A percentile compares a stretch with the other conserved stretches of the same genome.
Evolutionary conservation across 768 basidiomycete genomes (phyloP).

Genomic region (Tubosaeta sp.): DNA sequence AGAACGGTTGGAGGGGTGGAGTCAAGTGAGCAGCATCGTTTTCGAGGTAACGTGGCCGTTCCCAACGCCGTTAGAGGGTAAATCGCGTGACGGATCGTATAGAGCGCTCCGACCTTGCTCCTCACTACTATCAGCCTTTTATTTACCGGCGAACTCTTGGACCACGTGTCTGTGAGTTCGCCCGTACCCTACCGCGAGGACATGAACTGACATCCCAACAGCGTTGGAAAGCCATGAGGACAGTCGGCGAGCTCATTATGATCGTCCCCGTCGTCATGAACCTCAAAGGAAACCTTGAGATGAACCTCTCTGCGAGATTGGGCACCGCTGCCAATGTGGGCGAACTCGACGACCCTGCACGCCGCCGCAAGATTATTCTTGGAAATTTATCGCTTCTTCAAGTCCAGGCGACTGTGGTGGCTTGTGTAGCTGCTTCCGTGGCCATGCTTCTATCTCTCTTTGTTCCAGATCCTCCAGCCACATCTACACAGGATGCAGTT

Average conservation of each 20-base stretch:
- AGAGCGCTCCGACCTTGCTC: constrained; percentile 87
- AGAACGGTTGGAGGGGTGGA: constrained; percentile 40
- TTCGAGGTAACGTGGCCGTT: constrained; percentile 52
- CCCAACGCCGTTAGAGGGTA: not conserved
- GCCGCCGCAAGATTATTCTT: constrained; percentile 60
- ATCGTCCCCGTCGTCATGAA: constrained; percentile 93
- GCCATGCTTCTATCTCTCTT: constrained; percentile 68
- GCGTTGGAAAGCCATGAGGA: constrained; percentile 86
- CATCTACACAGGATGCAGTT: constrained; percentile 3
- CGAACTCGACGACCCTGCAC: constrained; percentile 69
- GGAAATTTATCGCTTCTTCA: constrained; percentile 88
- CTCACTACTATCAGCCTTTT: constrained; percentile 80
- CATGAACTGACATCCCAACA: constrained; percentile 28
- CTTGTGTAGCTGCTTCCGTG: constrained; percentile 78
- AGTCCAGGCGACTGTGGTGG: constrained; percentile 89
- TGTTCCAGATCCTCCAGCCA: constrained; percentile 37
- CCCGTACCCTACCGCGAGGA: constrained; percentile 4
- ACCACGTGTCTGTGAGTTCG: constrained; percentile 73
- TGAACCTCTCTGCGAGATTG: constrained; percentile 96
- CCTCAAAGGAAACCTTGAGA: constrained; percentile 97
- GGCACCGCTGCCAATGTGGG: constrained; percentile 94
- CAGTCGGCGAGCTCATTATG: constrained; percentile 94
- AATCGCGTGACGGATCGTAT: constrained; percentile 6
- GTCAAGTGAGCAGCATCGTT: constrained; percentile 57
- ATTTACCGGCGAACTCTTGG: constrained; percentile 87